Percentiles rank a stretch among this genome's conserved stretches.
These are phyloP conservation scores for Phoma herbarum DNA, from an alignment of 2,329 filamentous ascomycete species.

Conservation along the genomic window DNA sequence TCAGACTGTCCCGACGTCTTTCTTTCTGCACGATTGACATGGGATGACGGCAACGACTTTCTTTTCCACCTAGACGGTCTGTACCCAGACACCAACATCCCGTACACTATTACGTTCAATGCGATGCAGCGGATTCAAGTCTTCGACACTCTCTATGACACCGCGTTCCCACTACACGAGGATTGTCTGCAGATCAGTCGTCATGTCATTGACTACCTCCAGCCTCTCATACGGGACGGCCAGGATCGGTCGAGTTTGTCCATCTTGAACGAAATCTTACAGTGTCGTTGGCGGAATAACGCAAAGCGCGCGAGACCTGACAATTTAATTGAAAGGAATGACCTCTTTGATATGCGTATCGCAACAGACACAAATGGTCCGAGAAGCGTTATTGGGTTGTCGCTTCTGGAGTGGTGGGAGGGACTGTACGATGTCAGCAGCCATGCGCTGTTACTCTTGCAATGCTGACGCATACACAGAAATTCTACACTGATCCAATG, in stretches of 20 bases:
- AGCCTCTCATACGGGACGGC: background rate
- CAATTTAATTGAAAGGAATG: slow-evolving; percentile 17
- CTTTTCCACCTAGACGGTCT: slow-evolving; percentile 28
- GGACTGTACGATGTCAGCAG: slow-evolving; percentile 34
- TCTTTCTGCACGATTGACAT: slow-evolving; percentile 31
- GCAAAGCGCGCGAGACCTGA: background rate
- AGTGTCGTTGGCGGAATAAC: slow-evolving; percentile 16
- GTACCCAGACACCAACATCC: slow-evolving; percentile 16
- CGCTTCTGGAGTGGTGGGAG: slow-evolving; percentile 37
- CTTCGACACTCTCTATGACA: slow-evolving; percentile 23
- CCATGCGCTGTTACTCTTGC: background rate
- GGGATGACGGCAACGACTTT: slow-evolving; percentile 22
- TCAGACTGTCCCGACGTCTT: slow-evolving; percentile 24
- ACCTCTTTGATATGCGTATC: slow-evolving; percentile 31
- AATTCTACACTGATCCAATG: slow-evolving; percentile 36
- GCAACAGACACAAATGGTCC: slow-evolving; percentile 25
- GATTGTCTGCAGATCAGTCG: slow-evolving; percentile 35
- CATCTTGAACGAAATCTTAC: slow-evolving; percentile 25
- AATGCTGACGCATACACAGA: slow-evolving; percentile 21
- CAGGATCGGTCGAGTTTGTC: slow-evolving; percentile 13
- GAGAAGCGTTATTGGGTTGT: slow-evolving; percentile 31
- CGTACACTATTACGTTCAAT: slow-evolving; percentile 23
- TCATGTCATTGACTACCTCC: slow-evolving; percentile 25
- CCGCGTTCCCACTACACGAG: slow-evolving; percentile 38
- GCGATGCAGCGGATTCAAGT: slow-evolving; percentile 21